Evolutionary conservation across 345 rosid species (phyloP).

Genomic region (Citrus hindsii): DNA sequence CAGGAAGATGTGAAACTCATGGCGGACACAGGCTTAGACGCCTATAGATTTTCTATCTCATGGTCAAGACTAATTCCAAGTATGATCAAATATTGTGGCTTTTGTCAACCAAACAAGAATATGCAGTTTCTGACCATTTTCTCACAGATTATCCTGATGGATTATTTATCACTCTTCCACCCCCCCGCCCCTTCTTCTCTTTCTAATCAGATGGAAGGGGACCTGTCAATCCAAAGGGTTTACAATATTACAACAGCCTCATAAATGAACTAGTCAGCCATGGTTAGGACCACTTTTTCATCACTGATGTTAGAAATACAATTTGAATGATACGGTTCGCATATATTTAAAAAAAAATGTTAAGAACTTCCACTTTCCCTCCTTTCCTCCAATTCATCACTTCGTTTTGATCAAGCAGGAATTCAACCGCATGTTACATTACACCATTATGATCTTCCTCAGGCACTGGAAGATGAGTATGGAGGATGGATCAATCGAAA

Average conservation of each 20-base stretch:
- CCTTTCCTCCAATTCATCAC: neutral
- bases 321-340: neutral
- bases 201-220: slow-evolving; percentile 53
- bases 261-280: slow-evolving; percentile 43
- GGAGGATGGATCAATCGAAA: slow-evolving; percentile 61
- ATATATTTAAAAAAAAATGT: neutral
- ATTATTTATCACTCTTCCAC: neutral
- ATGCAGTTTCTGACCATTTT: neutral
- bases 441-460: slow-evolving; percentile 59
- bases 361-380: neutral
- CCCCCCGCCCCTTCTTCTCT: neutral
- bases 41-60: slow-evolving; percentile 76
- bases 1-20: slow-evolving; percentile 84
- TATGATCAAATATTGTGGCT: slow-evolving; percentile 17
- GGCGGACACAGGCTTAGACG: slow-evolving; percentile 57
- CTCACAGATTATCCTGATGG: too few species aligned
- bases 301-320: neutral
- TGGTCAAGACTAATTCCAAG: slow-evolving; percentile 82
- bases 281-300: slow-evolving; percentile 26
- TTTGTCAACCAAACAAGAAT: neutral
- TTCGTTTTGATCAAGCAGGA: slow-evolving; percentile 28
- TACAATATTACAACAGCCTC: slow-evolving; percentile 55
- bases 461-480: slow-evolving; percentile 64
- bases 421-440: slow-evolving; percentile 61
- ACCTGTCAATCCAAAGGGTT: slow-evolving; percentile 51